Evolutionary conservation across 148 eudicot genomes (phyloP), one percentile per base, ranked within the genome.

Genomic region (Diospyros lotus): DNA sequence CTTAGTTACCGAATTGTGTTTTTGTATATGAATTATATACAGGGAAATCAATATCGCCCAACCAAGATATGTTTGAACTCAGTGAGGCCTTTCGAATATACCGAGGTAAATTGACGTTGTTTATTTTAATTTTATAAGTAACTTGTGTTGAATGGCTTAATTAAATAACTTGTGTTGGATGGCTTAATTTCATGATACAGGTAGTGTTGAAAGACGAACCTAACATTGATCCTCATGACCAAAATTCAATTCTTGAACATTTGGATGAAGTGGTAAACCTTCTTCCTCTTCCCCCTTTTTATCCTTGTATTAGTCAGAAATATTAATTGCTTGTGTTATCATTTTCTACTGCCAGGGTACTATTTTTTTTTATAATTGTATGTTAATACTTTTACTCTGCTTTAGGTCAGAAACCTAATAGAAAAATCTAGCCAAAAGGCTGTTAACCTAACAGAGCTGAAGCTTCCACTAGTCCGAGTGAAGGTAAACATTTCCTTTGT

Each of bases 11-110:
- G 41, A 60, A 55, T 56, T 51, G 28, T 66, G 17, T 54, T 80
- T 7, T 59, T 62, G 14, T 69, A 44, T 53, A 53, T 68, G 44
- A 38, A 9, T 15, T 56, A 41, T 81, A 40, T 66, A n/a, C 74
- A 95, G 99, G 99, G 98, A 79, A 95, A 95, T 77, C 99, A 95
- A 80, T 95, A 95, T 77, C 96, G 99, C 40, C 98, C 99, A 58
- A 90, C 97, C 72, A 95, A 95, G 90, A 93, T 95, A 88, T 97
- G 96, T 76, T 82, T 95, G 55, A 87, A 86, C 71, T 88, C 97
- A 75, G 99, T 95, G 73, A 89, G 99, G 84, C 97, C 93, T 50
- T 95, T 95, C 81, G 94, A 88, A 82, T 95, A 93, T 83, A 75
- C 94, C 64, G 99, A 95, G 99, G 99, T 92, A 82, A 80, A 64